Evolutionary conservation across 345 rosid species (phyloP), one percentile per base, ranked within the genome.

Genomic region (Rhizophora mangle): DNA sequence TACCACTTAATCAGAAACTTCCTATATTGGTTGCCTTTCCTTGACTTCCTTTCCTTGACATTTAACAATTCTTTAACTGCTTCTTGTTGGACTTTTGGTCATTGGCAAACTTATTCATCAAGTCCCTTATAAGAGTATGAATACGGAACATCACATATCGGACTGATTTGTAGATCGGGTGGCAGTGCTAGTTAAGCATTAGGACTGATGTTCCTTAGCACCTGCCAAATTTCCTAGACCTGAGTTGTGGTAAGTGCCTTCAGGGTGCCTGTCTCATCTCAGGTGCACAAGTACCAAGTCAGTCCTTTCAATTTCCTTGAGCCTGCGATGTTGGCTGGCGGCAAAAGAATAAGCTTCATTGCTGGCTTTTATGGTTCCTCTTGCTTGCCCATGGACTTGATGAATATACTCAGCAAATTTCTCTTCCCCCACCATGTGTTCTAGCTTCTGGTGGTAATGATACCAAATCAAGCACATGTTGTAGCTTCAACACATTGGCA

Each of bases 161-260:
- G 77, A 30, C 63, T 62, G 6, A 62, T 49, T 3, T 68, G 62
- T 30, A 51, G 20, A 6, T 65, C 26, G 18, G 61, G 43, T 30
- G 60, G 64, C 3, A 58, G 54, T 54, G 64, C 47, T 9, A 8
- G 64, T 47, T 20, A 32, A 4, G 13, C 32, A 51, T 59, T 64
- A 2, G 66, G 37, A 20, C 62, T 16, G 2, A 36, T 69, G 26
- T 67, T 63, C 54, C 26, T 32, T 30, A 55, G 27, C 15, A 57
- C 65, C 21, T 56, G 55, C 69, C 31, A 64, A 64, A 63, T 29
- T 63, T 69, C n/a, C 37, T 49, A n/a, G 64, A 43, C 32, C 47
- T 65, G 53, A 43, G 66, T 43, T 43, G 8, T 39, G 53, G 20
- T 39, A 10, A 2, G 21, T 19, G 24, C 65, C 29, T 22, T 6